Base-by-base conservation (phyloP, 352 stramenopile genomes). In the Phytophthora crassamura region DNA sequence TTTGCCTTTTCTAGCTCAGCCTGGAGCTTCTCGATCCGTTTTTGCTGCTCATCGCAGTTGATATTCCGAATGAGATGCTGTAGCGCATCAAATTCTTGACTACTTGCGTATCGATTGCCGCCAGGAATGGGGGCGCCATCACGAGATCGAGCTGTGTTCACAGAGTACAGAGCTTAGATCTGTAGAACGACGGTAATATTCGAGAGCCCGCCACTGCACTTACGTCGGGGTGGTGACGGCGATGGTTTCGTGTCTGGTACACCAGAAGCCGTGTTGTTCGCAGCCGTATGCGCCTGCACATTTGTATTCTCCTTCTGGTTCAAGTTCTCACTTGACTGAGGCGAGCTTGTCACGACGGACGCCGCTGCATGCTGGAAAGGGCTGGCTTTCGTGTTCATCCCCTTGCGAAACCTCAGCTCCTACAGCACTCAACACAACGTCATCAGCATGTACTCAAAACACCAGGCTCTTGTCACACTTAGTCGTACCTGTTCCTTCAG, bases 361-460 rank as follows among this genome's bases (percentile, higher is more conserved):
- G 20, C 25, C 47, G 63, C 72, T 35, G 49, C 57, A 63, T 74
- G 68, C 52, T 76, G 68, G 40, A 80, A 70, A 7, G 58, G 40
- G 33, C 46, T 74, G 30, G 33, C 28, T 28, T 71, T 76, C 2
- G 49, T 2, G 1, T 55, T 48, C 1, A 25, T 34, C 5, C 30
- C 49, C 25, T 78, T 77, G 18, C 58, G 65, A 55, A 77, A 70
- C 20, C 61, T 63, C 25, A 83, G 46, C 9, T 80, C 72, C 75
- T 83, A 51, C 5, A 18, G 34, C 20, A 45, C 32, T 28, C 52
- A 25, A 42, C 20, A 20, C 14, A 22, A 16, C 14, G 9, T 49
- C 15, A 8, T 54, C 43, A 55, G 7, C 32, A 38, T 42, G 30
- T 5, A 43, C 57, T 46, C 65, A 8, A 40, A 40, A 16, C 10